These are phyloP conservation scores for Selaginella moellendorffii DNA, from an alignment of 75 land plant species.

Conservation along the genomic window DNA sequence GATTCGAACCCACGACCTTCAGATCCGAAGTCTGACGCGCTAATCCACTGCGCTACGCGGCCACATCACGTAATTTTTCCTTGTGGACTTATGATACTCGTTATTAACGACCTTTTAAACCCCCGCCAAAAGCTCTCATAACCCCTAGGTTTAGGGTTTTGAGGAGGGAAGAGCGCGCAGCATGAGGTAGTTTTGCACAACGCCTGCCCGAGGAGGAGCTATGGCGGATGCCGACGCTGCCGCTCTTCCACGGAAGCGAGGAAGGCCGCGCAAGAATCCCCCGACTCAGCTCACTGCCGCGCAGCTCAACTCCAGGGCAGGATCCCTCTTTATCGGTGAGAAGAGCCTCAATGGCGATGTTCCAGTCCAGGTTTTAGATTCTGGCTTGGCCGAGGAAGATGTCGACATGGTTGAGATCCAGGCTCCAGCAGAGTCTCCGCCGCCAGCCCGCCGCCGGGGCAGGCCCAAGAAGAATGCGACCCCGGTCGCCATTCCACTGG, in stretches of 20 bases:
- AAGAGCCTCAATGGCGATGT: neutral
- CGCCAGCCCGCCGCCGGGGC: conserved; percentile 13
- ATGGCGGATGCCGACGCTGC: neutral
- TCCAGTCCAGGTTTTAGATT: neutral
- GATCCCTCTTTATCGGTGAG: neutral
- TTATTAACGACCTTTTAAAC: too few species aligned
- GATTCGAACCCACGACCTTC: too few species aligned
- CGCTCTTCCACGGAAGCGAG: conserved; percentile 12
- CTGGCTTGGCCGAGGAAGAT: conserved; percentile 10
- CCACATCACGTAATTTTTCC: too few species aligned
- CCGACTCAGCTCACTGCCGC: neutral
- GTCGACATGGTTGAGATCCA: conserved; percentile 8
- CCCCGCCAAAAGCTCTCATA: too few species aligned
- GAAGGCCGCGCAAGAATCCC: conserved; percentile 16
- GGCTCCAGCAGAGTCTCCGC: neutral
- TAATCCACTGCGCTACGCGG: too few species aligned
- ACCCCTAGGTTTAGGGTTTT: too few species aligned
- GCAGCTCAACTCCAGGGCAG: conserved; percentile 8
- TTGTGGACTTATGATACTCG: too few species aligned
- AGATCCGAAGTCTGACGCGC: too few species aligned
- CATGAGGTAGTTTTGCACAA: too few species aligned
- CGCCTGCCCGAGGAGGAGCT: too few species aligned
- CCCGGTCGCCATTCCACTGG: neutral
- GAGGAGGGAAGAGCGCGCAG: too few species aligned
- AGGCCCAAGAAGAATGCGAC: conserved; percentile 16